Conservation (phyloP, 1,139 yeast species). For the Yamadazyma songkhlaensis region DNA sequence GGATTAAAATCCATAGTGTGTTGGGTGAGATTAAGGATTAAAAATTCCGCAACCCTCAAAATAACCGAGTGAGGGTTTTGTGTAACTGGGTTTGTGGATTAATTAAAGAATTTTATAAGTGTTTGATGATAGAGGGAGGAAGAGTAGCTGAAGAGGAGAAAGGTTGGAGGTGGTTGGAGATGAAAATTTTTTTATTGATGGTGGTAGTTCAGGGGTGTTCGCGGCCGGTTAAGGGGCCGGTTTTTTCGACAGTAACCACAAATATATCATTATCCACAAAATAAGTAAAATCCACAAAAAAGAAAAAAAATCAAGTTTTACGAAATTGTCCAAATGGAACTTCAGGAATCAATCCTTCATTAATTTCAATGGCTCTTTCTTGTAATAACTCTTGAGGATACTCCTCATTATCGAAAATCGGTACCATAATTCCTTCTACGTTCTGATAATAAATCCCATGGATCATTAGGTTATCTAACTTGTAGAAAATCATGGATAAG, state of each 20-base stretch:
- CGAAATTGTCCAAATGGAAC: slow-evolving; percentile 18
- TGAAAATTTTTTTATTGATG: no score
- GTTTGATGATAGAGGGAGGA: no score
- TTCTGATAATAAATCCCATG: slow-evolving; percentile 37
- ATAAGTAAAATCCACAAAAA: not conserved
- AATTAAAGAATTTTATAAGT: no score
- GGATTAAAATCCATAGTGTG: slow-evolving; percentile 14
- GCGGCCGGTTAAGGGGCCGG: no score
- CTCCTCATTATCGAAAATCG: slow-evolving; percentile 27
- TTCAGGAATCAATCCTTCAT: slow-evolving; percentile 11
- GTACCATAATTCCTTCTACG: slow-evolving; percentile 15
- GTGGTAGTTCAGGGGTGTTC: no score
- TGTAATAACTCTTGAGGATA: slow-evolving; percentile 24
- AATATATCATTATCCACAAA: no score
- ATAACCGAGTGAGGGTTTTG: not conserved
- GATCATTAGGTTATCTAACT: slow-evolving; percentile 31
- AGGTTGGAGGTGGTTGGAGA: no score
- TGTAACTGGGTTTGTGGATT: not conserved
- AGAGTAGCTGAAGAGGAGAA: no score
- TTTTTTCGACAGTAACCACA: no score
- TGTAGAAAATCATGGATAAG: slow-evolving; percentile 21
- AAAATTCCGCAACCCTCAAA: no score
- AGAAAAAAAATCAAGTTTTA: not conserved
- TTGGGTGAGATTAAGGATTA: no score
- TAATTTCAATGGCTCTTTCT: slow-evolving; percentile 8